Evolutionary conservation across 148 eudicot genomes (phyloP).

Genomic region (Persicaria tinctoria): DNA sequence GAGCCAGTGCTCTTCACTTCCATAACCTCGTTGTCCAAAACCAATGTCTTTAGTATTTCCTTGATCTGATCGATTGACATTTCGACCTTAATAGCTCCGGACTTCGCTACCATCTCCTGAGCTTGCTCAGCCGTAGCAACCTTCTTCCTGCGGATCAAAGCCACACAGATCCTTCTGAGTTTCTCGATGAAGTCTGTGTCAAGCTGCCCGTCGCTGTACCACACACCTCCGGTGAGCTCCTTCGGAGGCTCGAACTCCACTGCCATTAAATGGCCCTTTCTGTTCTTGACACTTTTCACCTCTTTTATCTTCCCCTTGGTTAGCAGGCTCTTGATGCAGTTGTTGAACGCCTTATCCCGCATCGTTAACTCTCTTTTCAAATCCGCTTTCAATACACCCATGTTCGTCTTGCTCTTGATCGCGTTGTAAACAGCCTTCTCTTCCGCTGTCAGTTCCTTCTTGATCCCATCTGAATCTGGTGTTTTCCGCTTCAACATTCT

Average conservation of each 20-base stretch:
- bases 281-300: conserved; percentile 44
- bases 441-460: conserved; percentile 14
- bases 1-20: conserved; percentile 64
- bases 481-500: conserved; percentile 24
- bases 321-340: conserved; percentile 38
- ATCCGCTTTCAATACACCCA: conserved; percentile 52
- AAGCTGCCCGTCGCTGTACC: conserved; percentile 59
- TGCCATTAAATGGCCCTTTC: conserved; percentile 51
- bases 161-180: conserved; percentile 23
- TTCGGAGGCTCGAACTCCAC: conserved; percentile 59
- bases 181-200: conserved; percentile 28
- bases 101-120: conserved; percentile 19
- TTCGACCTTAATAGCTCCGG: conserved; percentile 6
- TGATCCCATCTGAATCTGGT: conserved; percentile 4
- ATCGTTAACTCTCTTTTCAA: conserved; percentile 31
- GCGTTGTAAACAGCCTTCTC: conserved; percentile 31
- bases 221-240: conserved; percentile 66
- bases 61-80: conserved; percentile 30
- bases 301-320: conserved; percentile 41
- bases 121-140: conserved; percentile 45
- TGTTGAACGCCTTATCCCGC: conserved; percentile 17
- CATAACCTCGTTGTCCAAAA: conserved; percentile 47
- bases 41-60: conserved; percentile 44
- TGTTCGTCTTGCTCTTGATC: conserved; percentile 40
- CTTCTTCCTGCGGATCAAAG: conserved; percentile 19